phyloP scores from a whole-genome alignment of 2,329 filamentous ascomycete species.

The Cytospora schulzeri region DNA sequence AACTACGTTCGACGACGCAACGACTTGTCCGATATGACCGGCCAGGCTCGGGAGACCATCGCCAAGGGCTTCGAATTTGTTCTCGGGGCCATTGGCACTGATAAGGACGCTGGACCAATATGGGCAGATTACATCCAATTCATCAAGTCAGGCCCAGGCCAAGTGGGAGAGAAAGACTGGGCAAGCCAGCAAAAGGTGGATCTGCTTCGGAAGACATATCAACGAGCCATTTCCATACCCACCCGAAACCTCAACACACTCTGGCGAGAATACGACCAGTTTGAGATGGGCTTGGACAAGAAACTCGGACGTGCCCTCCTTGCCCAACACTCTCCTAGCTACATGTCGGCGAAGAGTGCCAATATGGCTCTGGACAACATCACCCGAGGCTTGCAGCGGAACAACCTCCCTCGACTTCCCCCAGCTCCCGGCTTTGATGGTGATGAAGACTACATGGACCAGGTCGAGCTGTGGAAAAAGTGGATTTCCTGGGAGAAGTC shows the following conservation, averaged over 20 bases:
- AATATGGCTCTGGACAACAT: constrained; percentile 91
- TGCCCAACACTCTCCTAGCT: constrained; percentile 87
- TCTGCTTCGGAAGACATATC: constrained; percentile 85
- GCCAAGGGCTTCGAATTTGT: constrained; percentile 91
- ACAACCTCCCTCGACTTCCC: constrained; percentile 77
- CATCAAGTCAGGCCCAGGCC: constrained; percentile 83
- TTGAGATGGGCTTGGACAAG: constrained; percentile 93
- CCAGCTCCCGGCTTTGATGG: constrained; percentile 86
- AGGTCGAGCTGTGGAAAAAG: constrained; percentile 86
- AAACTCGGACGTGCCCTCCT: constrained; percentile 91
- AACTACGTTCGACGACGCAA: constrained; percentile 93
- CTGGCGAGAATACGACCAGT: constrained; percentile 98
- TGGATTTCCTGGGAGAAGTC: constrained; percentile 97
- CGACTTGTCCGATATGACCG: constrained; percentile 79
- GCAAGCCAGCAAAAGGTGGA: constrained; percentile 99
- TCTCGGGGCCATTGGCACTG: constrained; percentile 78
- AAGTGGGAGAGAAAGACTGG: constrained; percentile 84
- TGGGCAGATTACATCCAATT: constrained; percentile 97
- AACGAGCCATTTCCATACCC: constrained; percentile 84
- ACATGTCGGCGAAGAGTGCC: constrained; percentile 94
- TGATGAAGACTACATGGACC: constrained; percentile 78
- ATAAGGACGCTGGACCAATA: constrained; percentile 84
- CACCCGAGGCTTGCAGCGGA: constrained; percentile 73
- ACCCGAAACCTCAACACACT: constrained; percentile 79
- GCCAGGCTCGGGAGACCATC: constrained; percentile 76